Evolutionary conservation across 2,329 filamentous ascomycete genomes (phyloP).

Genomic region (Lachnellula occidentalis): DNA sequence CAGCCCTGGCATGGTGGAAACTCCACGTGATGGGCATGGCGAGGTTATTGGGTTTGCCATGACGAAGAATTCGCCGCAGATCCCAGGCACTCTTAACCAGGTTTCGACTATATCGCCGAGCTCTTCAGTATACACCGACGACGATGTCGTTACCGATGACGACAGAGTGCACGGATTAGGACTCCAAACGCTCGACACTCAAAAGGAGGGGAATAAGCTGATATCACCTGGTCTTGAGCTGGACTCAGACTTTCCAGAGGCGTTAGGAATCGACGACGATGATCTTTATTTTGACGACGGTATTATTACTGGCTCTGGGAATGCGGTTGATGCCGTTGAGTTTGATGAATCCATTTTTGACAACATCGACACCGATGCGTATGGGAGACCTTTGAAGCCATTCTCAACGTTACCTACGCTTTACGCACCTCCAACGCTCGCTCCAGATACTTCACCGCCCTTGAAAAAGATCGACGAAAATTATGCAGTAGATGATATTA

Average conservation of each 20-base stretch:
- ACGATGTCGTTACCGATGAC: neutral
- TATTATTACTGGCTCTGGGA: constrained; percentile 42
- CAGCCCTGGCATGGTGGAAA: constrained; percentile 41
- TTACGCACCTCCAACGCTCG: constrained; percentile 25
- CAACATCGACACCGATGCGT: constrained; percentile 57
- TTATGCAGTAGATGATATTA: neutral
- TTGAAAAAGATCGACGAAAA: constrained; percentile 9
- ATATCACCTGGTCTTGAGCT: constrained; percentile 5
- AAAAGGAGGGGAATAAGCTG: neutral
- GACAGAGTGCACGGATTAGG: constrained; percentile 17
- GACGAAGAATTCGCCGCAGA: constrained; percentile 27
- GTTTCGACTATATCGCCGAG: constrained; percentile 12
- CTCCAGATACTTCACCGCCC: constrained; percentile 14
- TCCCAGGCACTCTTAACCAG: constrained; percentile 12
- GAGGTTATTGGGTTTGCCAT: constrained; percentile 51
- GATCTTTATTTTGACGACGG: constrained; percentile 69
- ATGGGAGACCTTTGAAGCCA: constrained; percentile 51
- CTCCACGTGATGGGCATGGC: constrained; percentile 51
- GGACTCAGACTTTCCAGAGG: constrained; percentile 9
- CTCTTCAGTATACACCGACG: neutral
- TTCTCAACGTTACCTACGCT: constrained; percentile 26
- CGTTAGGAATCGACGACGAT: constrained; percentile 40
- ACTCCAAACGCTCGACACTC: constrained; percentile 15
- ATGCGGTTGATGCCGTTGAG: constrained; percentile 42
- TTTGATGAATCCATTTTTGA: constrained; percentile 75